Base-by-base conservation (phyloP, 345 rosid species). In the Lepidium sativum region DNA sequence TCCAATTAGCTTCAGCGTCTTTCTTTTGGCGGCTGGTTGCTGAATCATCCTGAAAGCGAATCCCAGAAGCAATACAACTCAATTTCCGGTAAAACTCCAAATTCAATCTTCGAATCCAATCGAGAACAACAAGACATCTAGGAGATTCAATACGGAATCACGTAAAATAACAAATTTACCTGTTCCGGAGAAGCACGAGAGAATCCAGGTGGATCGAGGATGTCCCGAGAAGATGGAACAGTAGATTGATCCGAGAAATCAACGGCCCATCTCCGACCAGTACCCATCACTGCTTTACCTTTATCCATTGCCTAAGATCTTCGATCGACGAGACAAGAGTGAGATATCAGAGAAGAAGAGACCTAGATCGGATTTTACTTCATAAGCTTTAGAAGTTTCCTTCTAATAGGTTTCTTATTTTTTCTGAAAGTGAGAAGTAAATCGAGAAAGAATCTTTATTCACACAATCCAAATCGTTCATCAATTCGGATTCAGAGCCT, bases 1-100 rank as follows among this genome's bases (percentile, higher is more conserved):
- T 95, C 99, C 99, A 95, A 78, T 67, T 85, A 54, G 96, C 86
- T 78, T 95, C 99, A 34, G 98, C 98, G 52, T 95, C 99, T 84
- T 88, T 95, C 88, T 95, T 95, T 67, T 91, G 98, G 50, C 87
- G 87, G 71, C 84, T 77, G n/a, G 73, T 73, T 6, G 90, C 65
- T 39, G 96, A 91, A 73, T 95, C 99, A 59, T 95, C 98, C 99
- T 94, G 75, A 40, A 63, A 21, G 10, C 59, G 13, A 48, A 39
- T 34, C 13, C 9, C 51, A 63, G 18, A 20, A 48, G 17, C 54
- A 12, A 63, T 6, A 14, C 70, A 57, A 6, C 4, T 71, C 70
- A 57, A 65, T 39, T 34, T 10, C 6, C 2, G 6, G 37, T 10
- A 27, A 15, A 35, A 0, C 23, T 43, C 10, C 23, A 21, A 65